Percentiles rank a stretch among this genome's conserved stretches.
Evolutionary conservation across 306 rosid species (phyloP).

Genomic region (Acmispon strigosus): DNA sequence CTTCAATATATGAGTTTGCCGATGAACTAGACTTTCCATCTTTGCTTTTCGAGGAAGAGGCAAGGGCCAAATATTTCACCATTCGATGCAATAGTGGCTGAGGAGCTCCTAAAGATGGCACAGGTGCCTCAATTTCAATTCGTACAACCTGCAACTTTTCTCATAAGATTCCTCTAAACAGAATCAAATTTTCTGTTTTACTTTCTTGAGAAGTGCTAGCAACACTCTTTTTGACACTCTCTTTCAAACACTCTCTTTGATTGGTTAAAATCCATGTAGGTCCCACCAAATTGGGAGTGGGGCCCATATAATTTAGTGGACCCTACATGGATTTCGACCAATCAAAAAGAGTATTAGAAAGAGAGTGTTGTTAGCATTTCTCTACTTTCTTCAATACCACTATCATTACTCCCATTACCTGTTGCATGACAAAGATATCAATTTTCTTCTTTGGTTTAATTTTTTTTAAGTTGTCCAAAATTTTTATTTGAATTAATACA

Average conservation of each 20-base stretch:
- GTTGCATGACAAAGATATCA: not conserved
- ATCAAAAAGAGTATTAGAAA: no score
- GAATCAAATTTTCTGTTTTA: not conserved
- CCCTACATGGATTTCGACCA: no score
- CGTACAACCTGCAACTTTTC: constrained; percentile 47
- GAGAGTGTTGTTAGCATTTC: no score
- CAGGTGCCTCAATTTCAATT: constrained; percentile 71
- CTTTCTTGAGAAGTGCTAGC: not conserved
- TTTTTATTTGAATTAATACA: not conserved
- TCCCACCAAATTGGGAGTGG: no score
- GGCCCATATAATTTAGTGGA: no score
- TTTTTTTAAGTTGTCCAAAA: not conserved
- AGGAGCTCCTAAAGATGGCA: constrained; percentile 55
- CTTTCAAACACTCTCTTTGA: no score
- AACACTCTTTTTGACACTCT: no score
- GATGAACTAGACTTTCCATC: constrained; percentile 45
- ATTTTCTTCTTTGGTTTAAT: not conserved
- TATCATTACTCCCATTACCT: not conserved
- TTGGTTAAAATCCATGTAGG: no score
- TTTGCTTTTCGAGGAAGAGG: constrained; percentile 65
- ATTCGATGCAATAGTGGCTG: constrained; percentile 75
- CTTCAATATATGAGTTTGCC: constrained; percentile 44
- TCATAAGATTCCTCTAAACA: constrained; percentile 4
- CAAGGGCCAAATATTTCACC: constrained; percentile 73
- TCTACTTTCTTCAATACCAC: no score